Evolutionary conservation across 2,329 filamentous ascomycete species (phyloP).

Genomic region (Aspergillus alliaceus): DNA sequence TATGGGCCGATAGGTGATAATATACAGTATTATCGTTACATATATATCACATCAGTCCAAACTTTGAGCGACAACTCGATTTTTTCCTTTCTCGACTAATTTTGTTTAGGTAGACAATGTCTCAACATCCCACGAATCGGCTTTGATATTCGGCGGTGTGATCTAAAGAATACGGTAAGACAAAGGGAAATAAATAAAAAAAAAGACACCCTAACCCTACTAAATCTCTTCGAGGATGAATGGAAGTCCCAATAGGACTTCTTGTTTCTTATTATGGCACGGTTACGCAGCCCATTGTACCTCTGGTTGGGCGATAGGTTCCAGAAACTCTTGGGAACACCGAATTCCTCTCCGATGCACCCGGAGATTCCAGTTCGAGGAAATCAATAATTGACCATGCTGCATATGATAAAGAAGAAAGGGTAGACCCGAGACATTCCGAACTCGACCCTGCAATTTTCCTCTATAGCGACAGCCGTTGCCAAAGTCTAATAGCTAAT

Average conservation of each 20-base stretch:
- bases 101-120: not conserved
- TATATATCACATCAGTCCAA: not conserved
- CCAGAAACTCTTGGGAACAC: not conserved
- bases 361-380: not conserved
- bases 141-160: constrained; percentile 1
- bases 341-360: not conserved
- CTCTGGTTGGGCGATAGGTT: not conserved
- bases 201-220: not conserved
- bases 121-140: not conserved
- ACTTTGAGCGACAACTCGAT: too few relatives aligned
- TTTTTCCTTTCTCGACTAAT: not conserved
- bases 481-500: not conserved
- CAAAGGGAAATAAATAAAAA: not conserved
- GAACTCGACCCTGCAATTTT: not conserved
- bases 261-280: not conserved
- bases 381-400: not conserved
- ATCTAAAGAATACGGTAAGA: constrained; percentile 8
- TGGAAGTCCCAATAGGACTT: not conserved
- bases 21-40: not conserved
- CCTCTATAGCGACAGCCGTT: not conserved
- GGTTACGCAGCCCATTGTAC: not conserved
- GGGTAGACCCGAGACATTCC: not conserved
- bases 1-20: not conserved
- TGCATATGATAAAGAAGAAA: not conserved
- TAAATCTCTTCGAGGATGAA: too few relatives aligned